phyloP scores from a whole-genome alignment of 2,329 filamentous ascomycete species.

The Talaromyces sp. region DNA sequence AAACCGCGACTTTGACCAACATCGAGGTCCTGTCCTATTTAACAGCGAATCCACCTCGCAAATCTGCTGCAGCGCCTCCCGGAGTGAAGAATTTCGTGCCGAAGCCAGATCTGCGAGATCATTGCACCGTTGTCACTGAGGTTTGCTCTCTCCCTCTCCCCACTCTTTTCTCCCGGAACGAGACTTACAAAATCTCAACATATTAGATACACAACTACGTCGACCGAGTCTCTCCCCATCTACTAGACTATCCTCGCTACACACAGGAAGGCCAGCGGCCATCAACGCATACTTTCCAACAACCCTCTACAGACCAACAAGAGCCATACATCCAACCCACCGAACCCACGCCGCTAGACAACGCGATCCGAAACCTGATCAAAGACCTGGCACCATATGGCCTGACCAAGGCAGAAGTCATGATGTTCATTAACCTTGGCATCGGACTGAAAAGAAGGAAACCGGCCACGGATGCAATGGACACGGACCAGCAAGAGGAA shows the following conservation, averaged over 20 bases:
- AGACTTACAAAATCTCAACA: not conserved
- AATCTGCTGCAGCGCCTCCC: conserved; percentile 33
- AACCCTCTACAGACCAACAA: conserved; percentile 16
- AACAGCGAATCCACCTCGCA: conserved; percentile 34
- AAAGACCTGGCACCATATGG: conserved; percentile 32
- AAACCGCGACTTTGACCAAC: conserved; percentile 29
- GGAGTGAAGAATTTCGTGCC: conserved; percentile 34
- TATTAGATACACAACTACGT: conserved; percentile 38
- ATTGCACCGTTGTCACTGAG: conserved; percentile 43
- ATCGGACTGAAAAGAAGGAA: conserved; percentile 23
- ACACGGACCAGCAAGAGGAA: conserved; percentile 4
- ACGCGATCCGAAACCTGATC: conserved; percentile 33
- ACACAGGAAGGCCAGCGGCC: conserved; percentile 8
- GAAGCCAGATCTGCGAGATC: conserved; percentile 39
- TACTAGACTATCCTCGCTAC: conserved; percentile 33
- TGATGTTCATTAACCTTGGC: conserved; percentile 43
- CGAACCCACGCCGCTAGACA: conserved; percentile 30
- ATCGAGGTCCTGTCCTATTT: conserved; percentile 37
- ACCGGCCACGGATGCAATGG: not conserved
- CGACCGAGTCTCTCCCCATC: conserved; percentile 34
- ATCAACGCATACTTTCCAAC: conserved; percentile 9
- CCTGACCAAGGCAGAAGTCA: conserved; percentile 43
- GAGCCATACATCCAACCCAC: conserved; percentile 12
- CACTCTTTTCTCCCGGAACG: not conserved
- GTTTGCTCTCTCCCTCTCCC: conserved; percentile 22